Percentiles rank a stretch among this genome's conserved stretches.
phyloP scores from a whole-genome alignment of 768 basidiomycete species.

The Boletus barrowsii region DNA sequence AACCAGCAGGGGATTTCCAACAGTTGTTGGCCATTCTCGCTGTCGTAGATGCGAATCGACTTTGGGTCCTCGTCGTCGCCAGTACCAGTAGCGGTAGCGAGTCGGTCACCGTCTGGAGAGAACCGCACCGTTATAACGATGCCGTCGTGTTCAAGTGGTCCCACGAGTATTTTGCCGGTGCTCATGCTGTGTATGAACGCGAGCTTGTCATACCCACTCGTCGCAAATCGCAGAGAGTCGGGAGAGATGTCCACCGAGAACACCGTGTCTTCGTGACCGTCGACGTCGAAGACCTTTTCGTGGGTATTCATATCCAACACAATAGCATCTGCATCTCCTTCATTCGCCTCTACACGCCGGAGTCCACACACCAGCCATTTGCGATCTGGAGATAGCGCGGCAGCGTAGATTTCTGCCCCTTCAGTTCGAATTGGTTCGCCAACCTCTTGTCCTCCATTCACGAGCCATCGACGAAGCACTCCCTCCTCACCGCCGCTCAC shows the following conservation, averaged over 20 bases:
- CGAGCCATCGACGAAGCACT: neutral
- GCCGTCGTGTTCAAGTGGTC: neutral
- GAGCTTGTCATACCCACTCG: neutral
- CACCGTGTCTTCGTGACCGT: neutral
- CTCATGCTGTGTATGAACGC: neutral
- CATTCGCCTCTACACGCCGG: too few relatives aligned
- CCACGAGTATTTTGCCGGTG: neutral
- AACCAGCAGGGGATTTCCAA: neutral
- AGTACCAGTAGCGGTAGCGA: neutral
- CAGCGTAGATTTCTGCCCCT: neutral
- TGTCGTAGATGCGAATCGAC: neutral
- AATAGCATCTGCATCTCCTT: neutral
- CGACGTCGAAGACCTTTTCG: neutral
- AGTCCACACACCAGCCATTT: neutral
- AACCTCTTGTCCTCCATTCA: neutral
- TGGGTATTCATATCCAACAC: neutral
- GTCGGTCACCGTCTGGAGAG: neutral
- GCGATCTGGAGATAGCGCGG: neutral
- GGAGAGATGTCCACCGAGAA: neutral
- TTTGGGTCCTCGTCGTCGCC: neutral
- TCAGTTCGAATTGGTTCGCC: neutral
- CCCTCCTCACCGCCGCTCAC: neutral
- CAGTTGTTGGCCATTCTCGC: neutral
- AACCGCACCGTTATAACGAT: neutral
- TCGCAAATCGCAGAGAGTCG: neutral